Evolutionary conservation across 441 rosid species (phyloP).

Genomic region (Dalechampia spathulata): DNA sequence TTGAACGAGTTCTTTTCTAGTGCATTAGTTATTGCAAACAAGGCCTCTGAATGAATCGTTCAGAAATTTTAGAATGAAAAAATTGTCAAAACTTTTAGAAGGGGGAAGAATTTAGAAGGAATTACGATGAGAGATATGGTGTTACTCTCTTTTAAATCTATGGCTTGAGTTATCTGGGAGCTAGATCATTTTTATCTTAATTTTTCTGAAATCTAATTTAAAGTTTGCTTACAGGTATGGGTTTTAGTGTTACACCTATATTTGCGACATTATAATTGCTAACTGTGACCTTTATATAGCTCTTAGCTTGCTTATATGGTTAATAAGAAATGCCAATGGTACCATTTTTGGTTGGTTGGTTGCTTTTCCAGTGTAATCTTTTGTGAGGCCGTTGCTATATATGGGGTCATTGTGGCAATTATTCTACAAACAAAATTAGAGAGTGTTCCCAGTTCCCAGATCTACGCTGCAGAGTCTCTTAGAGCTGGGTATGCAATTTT

Average conservation of each 20-base stretch:
- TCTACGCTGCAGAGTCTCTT: constrained; percentile 75
- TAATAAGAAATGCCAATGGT: constrained; percentile 5
- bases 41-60: background rate
- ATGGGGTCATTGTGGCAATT: constrained; percentile 96
- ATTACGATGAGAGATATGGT: background rate
- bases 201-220: too few species aligned
- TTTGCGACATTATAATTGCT: background rate
- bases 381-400: constrained; percentile 98
- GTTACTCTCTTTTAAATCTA: too few species aligned
- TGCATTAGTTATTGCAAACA: too few species aligned
- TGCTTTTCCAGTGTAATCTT: constrained; percentile 73
- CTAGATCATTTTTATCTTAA: too few species aligned
- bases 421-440: constrained; percentile 92
- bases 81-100: background rate
- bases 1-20: too few species aligned
- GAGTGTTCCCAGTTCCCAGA: constrained; percentile 63
- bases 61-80: constrained; percentile 2
- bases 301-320: too few species aligned
- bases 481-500: constrained; percentile 98
- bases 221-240: background rate
- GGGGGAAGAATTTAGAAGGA: background rate
- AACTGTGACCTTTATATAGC: too few species aligned
- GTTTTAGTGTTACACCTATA: background rate
- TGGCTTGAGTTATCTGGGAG: too few species aligned
- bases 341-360: constrained; percentile 3